Percentiles rank a stretch among this genome's conserved stretches.
Evolutionary conservation across 441 rosid species (phyloP).

Genomic region (Omphalea diandra): DNA sequence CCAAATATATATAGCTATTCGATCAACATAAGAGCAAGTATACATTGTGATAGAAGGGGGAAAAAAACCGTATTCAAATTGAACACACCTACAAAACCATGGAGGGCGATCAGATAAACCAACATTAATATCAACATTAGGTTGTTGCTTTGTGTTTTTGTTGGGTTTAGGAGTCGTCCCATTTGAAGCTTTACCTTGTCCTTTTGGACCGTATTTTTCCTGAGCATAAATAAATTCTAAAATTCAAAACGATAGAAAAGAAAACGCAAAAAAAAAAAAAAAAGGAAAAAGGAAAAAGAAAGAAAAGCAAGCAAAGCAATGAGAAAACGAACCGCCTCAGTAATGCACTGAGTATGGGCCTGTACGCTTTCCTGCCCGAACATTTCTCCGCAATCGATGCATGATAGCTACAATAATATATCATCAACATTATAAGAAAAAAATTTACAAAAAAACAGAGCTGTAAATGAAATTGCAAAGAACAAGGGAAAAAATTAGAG

Average conservation of each 20-base stretch:
- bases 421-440: slow-evolving; percentile 15
- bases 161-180: slow-evolving; percentile 59
- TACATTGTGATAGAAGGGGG: background rate
- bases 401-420: slow-evolving; percentile 80
- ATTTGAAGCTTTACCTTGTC: slow-evolving; percentile 50
- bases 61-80: background rate
- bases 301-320: background rate
- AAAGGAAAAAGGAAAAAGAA: background rate
- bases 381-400: slow-evolving; percentile 88
- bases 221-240: slow-evolving; percentile 24
- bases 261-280: background rate
- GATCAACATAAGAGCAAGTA: background rate
- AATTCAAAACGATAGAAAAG: background rate
- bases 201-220: slow-evolving; percentile 98
- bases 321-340: slow-evolving; percentile 97
- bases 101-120: slow-evolving; percentile 86
- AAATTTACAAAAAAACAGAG: no score
- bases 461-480: background rate
- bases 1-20: no score
- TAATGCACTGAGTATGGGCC: slow-evolving; percentile 80
- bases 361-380: slow-evolving; percentile 81
- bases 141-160: slow-evolving; percentile 53
- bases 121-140: slow-evolving; percentile 64
- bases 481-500: background rate
- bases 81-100: slow-evolving; percentile 89